Evolutionary conservation across 768 basidiomycete genomes (phyloP), one percentile per base, ranked within the genome.

Genomic region (Amanita thiersii): DNA sequence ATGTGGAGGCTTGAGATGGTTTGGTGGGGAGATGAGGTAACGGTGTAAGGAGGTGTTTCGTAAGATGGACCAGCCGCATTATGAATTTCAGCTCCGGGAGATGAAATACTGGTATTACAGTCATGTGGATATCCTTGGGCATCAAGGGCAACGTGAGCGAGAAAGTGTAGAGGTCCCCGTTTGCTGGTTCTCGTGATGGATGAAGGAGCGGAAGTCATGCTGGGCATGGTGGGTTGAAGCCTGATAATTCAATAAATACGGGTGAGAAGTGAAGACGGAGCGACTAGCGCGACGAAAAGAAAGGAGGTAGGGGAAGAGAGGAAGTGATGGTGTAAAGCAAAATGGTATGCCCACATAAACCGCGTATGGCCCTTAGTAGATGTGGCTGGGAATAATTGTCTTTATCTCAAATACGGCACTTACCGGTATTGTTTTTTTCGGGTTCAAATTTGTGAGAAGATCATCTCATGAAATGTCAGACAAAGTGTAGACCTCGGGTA

Each of bases 361-460:
- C 44, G 39, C 39, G 44, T 49, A 41, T 44, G 42, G 42, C 42
- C 42, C 42, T 43, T 43, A 43, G 32, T 18, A 35, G 18, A 34
- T 50, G 48, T 50, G 31, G 50, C 40, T 39, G 47, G 44, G 39
- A 46, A 45, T 23, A 44, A 44, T 50, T 40, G 42, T 47, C 49
- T 48, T 42, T 47, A 42, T 33, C 38, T 43, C 30, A 31, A 40
- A 41, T 23, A 42, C 60, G 62, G 59, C 47, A 54, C 42, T 55
- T 59, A 50, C 63, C 62, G 56, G 56, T 62, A 62, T 65, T 65
- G 63, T 65, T 55, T 57, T 56, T 46, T 44, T 46, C 29, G 12
- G 15, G 19, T 11, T 43, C 41, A 35, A 17, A 37, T 12, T 8
- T 9, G n/a, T n/a, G 14, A 26, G 26, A 28, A 28, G 26, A 17